A percentile compares a stretch with the other conserved stretches of the same genome.
These are phyloP conservation scores for Ephemerocybe angulata DNA, from an alignment of 768 basidiomycete genomes.

Conservation along the genomic window DNA sequence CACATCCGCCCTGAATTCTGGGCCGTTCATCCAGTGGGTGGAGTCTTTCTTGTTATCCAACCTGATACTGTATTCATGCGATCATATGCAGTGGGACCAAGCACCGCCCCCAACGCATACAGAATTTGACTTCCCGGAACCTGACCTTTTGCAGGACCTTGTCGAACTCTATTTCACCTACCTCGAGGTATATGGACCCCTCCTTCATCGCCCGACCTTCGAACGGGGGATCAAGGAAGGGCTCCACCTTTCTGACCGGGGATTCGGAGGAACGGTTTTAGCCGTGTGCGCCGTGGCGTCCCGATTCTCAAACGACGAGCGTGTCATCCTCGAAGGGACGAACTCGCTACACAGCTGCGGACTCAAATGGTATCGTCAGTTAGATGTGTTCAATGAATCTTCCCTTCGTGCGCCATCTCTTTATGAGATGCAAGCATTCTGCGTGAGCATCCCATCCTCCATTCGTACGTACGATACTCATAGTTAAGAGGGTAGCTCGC, in stretches of 20 bases:
- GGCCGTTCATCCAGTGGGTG: constrained; percentile 7
- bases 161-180: constrained; percentile 52
- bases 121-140: constrained; percentile 34
- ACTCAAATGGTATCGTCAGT: constrained; percentile 57
- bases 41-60: too few relatives aligned
- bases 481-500: too few relatives aligned
- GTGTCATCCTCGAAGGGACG: constrained; percentile 24
- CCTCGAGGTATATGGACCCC: constrained; percentile 42
- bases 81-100: constrained; percentile 31
- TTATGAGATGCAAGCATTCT: constrained; percentile 59
- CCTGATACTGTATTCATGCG: too few relatives aligned
- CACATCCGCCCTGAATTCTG: constrained; percentile 8
- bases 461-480: too few relatives aligned
- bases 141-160: constrained; percentile 40
- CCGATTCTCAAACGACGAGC: constrained; percentile 46
- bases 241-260: constrained; percentile 37
- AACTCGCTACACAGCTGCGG: constrained; percentile 40
- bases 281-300: constrained; percentile 53
- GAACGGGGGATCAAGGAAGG: constrained; percentile 37
- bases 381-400: constrained; percentile 50
- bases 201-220: constrained; percentile 61
- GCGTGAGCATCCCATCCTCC: constrained; percentile 38
- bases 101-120: constrained; percentile 9
- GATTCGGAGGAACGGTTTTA: constrained; percentile 50
- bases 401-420: constrained; percentile 52